Percentiles rank a stretch among this genome's conserved stretches.
These are phyloP conservation scores for Volvox carteri DNA, from an alignment of 163 green algal species.

Conservation along the genomic window DNA sequence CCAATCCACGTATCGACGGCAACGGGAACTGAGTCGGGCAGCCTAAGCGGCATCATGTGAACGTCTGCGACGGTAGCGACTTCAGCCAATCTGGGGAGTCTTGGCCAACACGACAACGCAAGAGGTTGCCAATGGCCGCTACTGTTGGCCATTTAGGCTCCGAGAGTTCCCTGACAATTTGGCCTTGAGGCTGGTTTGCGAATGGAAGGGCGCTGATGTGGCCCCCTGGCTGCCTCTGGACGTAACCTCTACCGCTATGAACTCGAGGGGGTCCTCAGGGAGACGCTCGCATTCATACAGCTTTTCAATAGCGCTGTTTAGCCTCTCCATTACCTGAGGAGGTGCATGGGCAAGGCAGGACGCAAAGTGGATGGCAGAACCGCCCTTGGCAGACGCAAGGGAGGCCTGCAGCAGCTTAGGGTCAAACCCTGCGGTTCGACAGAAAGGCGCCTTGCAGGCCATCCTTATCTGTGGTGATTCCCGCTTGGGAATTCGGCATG, in stretches of 20 bases:
- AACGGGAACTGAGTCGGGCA: no score
- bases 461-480: no score
- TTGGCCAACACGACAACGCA: no score
- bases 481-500: no score
- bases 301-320: conserved; percentile 50
- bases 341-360: neutral
- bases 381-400: neutral
- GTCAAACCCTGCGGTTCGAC: no score
- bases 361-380: neutral
- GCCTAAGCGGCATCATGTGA: no score
- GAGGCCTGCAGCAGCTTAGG: neutral
- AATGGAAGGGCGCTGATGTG: neutral
- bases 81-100: no score
- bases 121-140: neutral
- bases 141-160: neutral
- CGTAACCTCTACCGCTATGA: conserved; percentile 32
- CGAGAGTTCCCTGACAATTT: conserved; percentile 1
- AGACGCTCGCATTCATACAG: conserved; percentile 52
- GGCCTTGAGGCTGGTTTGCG: neutral
- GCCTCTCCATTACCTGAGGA: conserved; percentile 51
- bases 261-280: conserved; percentile 38
- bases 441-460: no score
- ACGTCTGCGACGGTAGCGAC: no score
- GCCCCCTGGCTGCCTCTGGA: neutral
- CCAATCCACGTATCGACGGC: no score